These are phyloP conservation scores for Vitis vinifera DNA, from an alignment of 164 flowering plant species.

Conservation along the genomic window DNA sequence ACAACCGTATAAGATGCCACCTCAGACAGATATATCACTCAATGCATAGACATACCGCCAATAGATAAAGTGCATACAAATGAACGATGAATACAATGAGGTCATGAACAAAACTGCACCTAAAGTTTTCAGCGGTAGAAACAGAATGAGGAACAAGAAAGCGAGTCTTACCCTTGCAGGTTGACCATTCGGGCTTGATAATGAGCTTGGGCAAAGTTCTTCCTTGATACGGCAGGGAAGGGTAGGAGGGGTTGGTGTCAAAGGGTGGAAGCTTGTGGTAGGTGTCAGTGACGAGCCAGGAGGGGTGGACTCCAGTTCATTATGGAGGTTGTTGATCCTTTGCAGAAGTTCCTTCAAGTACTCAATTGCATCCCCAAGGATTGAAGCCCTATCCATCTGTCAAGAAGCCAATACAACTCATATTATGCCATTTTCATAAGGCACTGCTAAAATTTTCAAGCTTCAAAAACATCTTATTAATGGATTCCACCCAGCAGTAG, in stretches of 20 bases:
- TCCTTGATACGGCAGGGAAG: slow-evolving; percentile 63
- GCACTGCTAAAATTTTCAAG: not conserved
- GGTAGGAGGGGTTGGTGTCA: slow-evolving; percentile 51
- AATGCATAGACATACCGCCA: too few species aligned
- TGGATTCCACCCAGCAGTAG: not conserved
- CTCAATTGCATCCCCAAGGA: slow-evolving; percentile 77
- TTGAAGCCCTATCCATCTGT: slow-evolving; percentile 84
- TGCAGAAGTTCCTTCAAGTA: slow-evolving; percentile 71
- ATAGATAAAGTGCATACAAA: too few species aligned
- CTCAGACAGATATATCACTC: too few species aligned
- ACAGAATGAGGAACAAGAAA: too few species aligned
- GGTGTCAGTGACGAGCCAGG: slow-evolving; percentile 39
- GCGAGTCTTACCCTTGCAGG: slow-evolving; percentile 52
- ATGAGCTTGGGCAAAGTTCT: slow-evolving; percentile 51
- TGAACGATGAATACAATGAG: too few species aligned
- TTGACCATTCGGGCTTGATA: slow-evolving; percentile 57
- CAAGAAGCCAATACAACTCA: not conserved
- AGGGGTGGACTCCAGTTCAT: slow-evolving; percentile 59
- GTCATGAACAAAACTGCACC: too few species aligned
- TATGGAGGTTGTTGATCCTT: slow-evolving; percentile 57
- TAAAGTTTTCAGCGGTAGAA: too few species aligned
- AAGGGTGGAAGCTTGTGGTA: slow-evolving; percentile 45
- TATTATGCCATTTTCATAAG: not conserved
- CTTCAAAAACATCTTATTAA: not conserved
- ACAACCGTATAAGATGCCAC: not conserved